These are phyloP conservation scores for Leccinum barrowsii DNA, from an alignment of 768 basidiomycete species.

Conservation along the genomic window DNA sequence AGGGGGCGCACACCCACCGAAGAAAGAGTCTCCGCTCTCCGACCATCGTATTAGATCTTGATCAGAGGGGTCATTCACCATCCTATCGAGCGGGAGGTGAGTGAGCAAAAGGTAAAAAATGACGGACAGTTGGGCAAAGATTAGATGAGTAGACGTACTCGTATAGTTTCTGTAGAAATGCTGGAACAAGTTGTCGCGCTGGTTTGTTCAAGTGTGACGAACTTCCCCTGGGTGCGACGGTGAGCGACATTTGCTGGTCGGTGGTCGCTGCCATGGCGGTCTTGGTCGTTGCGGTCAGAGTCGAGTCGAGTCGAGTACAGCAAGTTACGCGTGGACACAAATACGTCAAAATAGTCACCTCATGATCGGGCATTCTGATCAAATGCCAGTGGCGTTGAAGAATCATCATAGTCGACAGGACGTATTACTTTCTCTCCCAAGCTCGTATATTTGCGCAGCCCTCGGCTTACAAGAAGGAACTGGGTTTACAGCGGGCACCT, in stretches of 20 bases:
- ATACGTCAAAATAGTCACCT: not conserved
- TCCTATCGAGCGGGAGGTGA: constrained; percentile 44
- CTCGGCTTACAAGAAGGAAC: no score
- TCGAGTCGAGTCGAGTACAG: not conserved
- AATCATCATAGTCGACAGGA: no score
- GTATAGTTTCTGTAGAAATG: constrained; percentile 90
- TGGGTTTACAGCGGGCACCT: no score
- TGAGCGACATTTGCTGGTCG: constrained; percentile 57
- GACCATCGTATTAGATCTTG: constrained; percentile 90
- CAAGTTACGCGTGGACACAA: not conserved
- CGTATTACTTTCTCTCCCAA: no score
- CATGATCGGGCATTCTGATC: no score
- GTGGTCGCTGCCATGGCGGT: constrained; percentile 37
- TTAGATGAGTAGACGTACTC: constrained; percentile 33
- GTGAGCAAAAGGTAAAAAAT: constrained; percentile 9
- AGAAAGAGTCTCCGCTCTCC: constrained; percentile 87
- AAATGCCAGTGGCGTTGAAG: no score
- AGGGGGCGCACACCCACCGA: constrained; percentile 66
- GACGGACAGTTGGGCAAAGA: constrained; percentile 7
- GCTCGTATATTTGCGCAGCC: no score
- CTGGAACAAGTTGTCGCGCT: constrained; percentile 59
- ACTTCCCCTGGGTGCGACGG: constrained; percentile 40
- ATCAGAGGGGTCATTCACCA: constrained; percentile 85
- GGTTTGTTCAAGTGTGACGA: constrained; percentile 36
- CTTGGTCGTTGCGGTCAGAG: constrained; percentile 3